A percentile compares a stretch with the other conserved stretches of the same genome.
Evolutionary conservation across 192 early-diverging fungal species (phyloP).

Genomic region (Neocallimastix lanati): DNA sequence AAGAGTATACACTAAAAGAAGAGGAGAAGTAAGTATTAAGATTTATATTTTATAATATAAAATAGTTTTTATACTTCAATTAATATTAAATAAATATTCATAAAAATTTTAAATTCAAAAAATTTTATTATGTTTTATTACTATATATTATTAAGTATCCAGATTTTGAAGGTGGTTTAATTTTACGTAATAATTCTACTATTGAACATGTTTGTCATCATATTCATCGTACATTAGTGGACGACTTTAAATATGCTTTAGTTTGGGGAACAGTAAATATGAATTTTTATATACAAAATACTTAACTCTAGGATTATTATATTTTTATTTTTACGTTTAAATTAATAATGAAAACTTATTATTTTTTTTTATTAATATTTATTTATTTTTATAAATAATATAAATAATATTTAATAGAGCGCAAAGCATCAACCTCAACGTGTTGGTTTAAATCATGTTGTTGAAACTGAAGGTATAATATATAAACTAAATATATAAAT

Average conservation of each 20-base stretch:
- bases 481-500: background rate
- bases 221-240: slow-evolving; percentile 72
- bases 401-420: slow-evolving; percentile 22
- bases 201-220: slow-evolving; percentile 71
- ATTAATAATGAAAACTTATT: too few species aligned
- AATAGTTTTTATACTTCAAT: too few species aligned
- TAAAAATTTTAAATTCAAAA: too few species aligned
- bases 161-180: slow-evolving; percentile 80
- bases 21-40: slow-evolving; percentile 49
- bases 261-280: slow-evolving; percentile 44
- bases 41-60: too few species aligned
- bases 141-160: slow-evolving; percentile 29
- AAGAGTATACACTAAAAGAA: slow-evolving; percentile 90
- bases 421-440: slow-evolving; percentile 93
- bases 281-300: slow-evolving; percentile 8
- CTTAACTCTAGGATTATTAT: too few species aligned
- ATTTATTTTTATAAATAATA: background rate
- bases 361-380: background rate
- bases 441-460: slow-evolving; percentile 63
- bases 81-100: too few species aligned
- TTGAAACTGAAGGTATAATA: slow-evolving; percentile 50
- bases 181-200: slow-evolving; percentile 62
- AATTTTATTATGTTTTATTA: background rate
- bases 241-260: slow-evolving; percentile 85
- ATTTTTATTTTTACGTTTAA: too few species aligned